Evolutionary conservation across 306 rosid species (phyloP), one percentile per base, ranked within the genome.

Genomic region (Biancaea sappan): DNA sequence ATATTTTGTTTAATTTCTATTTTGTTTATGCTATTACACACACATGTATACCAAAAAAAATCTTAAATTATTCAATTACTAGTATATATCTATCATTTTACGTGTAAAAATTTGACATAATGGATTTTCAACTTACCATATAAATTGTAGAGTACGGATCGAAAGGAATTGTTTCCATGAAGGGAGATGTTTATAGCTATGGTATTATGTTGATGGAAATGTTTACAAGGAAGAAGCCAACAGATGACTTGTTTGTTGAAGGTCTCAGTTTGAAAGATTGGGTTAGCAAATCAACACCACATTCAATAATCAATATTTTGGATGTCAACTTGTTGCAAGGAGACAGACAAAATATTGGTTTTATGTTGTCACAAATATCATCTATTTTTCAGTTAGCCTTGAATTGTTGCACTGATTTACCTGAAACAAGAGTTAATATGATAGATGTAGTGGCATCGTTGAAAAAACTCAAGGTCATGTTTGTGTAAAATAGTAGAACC

Each of bases 131-230:
- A 34, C 15, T 34, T 60, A 10, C 8, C 2, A 15, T 3, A 32
- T 28, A 34, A 34, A 15, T 56, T 56, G 60, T 67, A 79, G 79
- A 83, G 46, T 76, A 66, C 46, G 89, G 89, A 44, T 40, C 53
- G 4, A 70, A 68, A 76, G 87, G 85, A 19, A 26, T 57, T 18
- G 77, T 86, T 26, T 83, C 87, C 1, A 41, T 62, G 21, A 75
- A 67, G 62, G 76, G 84, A 44, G 87, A 86, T 72, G 84, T 72
- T 0, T 83, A 83, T 10, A 81, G 90, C 59, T 86, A 67, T 48
- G 87, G 88, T 2, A 31, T 83, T 57, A 5, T 86, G 51, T 5
- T 83, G 2, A 78, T 79, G 88, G 88, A 86, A 81, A 75, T 73
- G 26, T 73, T 81, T 34, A 83, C 86, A 52, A 79, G 69, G 32